Percentiles rank a stretch among this genome's conserved stretches.
These are phyloP conservation scores for Thelonectria olida DNA, from an alignment of 2,329 filamentous ascomycete species.

Conservation along the genomic window DNA sequence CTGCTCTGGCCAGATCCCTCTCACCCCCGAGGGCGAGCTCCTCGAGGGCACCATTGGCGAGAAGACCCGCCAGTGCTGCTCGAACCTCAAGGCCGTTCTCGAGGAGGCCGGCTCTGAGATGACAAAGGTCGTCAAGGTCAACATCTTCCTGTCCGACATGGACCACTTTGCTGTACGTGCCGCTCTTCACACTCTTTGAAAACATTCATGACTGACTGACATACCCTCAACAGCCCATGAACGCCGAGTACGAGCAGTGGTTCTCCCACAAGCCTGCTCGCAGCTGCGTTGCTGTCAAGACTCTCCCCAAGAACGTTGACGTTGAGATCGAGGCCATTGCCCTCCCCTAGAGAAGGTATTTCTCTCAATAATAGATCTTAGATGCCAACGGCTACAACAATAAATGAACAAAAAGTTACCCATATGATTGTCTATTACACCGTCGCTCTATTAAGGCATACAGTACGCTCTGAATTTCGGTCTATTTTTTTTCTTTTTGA, in stretches of 20 bases:
- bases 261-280: constrained; percentile 87
- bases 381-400: neutral
- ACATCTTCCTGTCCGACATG: constrained; percentile 94
- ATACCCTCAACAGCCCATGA: constrained; percentile 70
- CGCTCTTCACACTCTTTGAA: no score
- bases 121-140: constrained; percentile 87
- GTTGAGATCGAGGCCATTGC: constrained; percentile 94
- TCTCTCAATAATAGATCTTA: neutral
- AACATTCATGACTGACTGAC: neutral
- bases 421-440: neutral
- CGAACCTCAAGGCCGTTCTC: constrained; percentile 87
- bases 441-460: neutral
- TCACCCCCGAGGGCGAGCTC: constrained; percentile 64
- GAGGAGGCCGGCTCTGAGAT: constrained; percentile 82
- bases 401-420: neutral
- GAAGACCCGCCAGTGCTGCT: constrained; percentile 70
- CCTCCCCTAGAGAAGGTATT: constrained; percentile 57
- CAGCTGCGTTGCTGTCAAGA: constrained; percentile 90
- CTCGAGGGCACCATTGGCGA: constrained; percentile 69
- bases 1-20: constrained; percentile 79
- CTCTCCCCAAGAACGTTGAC: constrained; percentile 84
- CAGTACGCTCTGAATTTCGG: neutral
- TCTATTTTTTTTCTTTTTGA: no score
- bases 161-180: constrained; percentile 74
- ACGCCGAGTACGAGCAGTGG: constrained; percentile 84